These are phyloP conservation scores for Candida cerambycidarum DNA, from an alignment of 805 yeast species.

Conservation along the genomic window DNA sequence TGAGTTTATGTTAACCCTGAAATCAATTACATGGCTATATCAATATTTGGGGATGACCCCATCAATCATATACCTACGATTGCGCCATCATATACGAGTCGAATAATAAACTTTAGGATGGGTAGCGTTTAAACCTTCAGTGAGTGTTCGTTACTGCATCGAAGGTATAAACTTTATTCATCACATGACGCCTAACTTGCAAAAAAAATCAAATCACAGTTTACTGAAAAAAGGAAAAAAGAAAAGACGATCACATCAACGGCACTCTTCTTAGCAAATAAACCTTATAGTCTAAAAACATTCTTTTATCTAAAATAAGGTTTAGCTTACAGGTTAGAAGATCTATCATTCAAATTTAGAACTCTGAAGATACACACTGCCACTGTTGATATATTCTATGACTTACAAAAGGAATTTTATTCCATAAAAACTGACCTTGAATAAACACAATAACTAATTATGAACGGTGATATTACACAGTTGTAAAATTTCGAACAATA, in stretches of 20 bases:
- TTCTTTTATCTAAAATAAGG: too few relatives aligned
- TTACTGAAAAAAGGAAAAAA: too few relatives aligned
- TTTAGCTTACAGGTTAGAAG: too few relatives aligned
- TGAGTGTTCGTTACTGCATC: conserved; percentile 3
- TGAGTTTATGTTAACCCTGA: too few relatives aligned
- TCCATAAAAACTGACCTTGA: neutral
- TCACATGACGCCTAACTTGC: conserved; percentile 2
- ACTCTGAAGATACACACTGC: too few relatives aligned
- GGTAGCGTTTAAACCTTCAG: too few relatives aligned
- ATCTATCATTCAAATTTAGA: too few relatives aligned
- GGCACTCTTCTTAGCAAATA: neutral
- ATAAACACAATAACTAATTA: neutral
- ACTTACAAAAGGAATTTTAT: too few relatives aligned
- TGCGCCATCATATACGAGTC: neutral
- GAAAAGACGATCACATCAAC: neutral
- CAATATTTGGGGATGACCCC: neutral
- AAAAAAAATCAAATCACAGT: neutral
- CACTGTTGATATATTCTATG: too few relatives aligned
- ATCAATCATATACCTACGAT: too few relatives aligned
- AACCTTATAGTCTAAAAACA: too few relatives aligned
- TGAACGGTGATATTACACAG: neutral
- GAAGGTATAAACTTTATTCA: conserved; percentile 4
- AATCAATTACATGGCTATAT: neutral
- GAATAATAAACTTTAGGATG: neutral
- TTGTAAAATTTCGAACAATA: neutral